Base-by-base conservation (phyloP, 2,329 filamentous ascomycete species). In the Colletotrichum tanaceti region DNA sequence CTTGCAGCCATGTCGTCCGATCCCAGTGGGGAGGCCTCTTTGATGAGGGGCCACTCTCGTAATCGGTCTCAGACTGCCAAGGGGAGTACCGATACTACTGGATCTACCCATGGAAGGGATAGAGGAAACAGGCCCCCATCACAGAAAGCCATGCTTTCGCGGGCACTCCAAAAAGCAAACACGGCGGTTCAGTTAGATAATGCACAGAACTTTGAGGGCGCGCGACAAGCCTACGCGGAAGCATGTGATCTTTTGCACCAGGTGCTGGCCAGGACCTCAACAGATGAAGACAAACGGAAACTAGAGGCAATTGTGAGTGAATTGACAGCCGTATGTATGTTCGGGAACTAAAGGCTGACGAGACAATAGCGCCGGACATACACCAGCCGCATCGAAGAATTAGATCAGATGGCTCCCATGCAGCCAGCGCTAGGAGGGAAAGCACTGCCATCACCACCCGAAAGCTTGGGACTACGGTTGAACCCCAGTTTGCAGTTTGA, bases 91-190 rank as follows among this genome's bases (percentile, higher is more conserved):
- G 84, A 85, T 62, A 81, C 81, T 6, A 79, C 77, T 9, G 79
- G 78, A 43, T 78, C 78, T 4, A 74, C 74, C 24, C 78, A 76
- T 47, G 78, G 77, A 41, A 73, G 74, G 53, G 75, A 79, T 24
- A 80, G 81, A 43, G 58, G 70, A 1, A 71, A 62, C 57, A 84
- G 84, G 70, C 81, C 81, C n/a, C 88, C 88, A 16, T 93, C 92
- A 1, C 92, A 98, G 78, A 98, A 98, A 83, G 92, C 91, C 13
- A 98, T 98, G 94, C 86, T 99, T 43, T 97, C 95, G n/a, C 93
- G 92, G 74, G 96, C 96, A 0, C 83, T 99, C 63, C 92, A 97
- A 77, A 97, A 98, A 81, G 96, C 96, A 58, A 98, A 99, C 76
- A 95, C 93, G 14, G 96, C 96, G 24, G 96, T 99, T 32, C 87